Evolutionary conservation across 148 eudicot species (phyloP).

Genomic region (Linanthus parryae): DNA sequence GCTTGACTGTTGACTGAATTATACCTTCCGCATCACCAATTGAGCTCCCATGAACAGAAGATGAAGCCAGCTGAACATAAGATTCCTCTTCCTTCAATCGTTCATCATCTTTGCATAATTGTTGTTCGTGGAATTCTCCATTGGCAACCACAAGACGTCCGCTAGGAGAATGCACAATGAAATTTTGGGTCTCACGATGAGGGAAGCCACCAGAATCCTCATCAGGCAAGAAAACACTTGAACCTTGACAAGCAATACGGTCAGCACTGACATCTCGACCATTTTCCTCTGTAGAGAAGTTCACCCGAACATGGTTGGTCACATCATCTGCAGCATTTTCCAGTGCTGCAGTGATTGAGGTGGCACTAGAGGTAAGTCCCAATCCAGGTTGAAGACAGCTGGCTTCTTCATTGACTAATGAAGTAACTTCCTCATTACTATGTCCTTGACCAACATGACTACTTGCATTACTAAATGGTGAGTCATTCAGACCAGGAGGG

Average conservation of each 20-base stretch:
- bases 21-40: slow-evolving; percentile 11
- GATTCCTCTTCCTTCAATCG: slow-evolving; percentile 11
- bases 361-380: slow-evolving; percentile 5
- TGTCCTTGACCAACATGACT: slow-evolving; percentile 16
- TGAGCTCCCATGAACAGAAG: slow-evolving; percentile 9
- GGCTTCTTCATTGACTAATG: slow-evolving; percentile 12
- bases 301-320: background rate
- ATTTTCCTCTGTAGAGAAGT: slow-evolving; percentile 3
- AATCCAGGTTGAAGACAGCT: background rate
- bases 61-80: slow-evolving; percentile 8
- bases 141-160: background rate
- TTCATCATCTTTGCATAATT: slow-evolving; percentile 8
- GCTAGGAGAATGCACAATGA: slow-evolving; percentile 3
- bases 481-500: slow-evolving; percentile 16
- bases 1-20: slow-evolving; percentile 16
- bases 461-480: slow-evolving; percentile 24
- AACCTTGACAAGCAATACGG: slow-evolving; percentile 9
- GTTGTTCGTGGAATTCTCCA: slow-evolving; percentile 2
- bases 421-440: slow-evolving; percentile 6
- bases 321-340: slow-evolving; percentile 6
- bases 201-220: too few species aligned
- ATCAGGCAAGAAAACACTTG: slow-evolving; percentile 11
- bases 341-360: slow-evolving; percentile 6
- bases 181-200: too few species aligned
- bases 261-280: too few species aligned